Percentiles rank a stretch among this genome's conserved stretches.
Conservation (phyloP, 2,329 filamentous ascomycete species). For the Anisogramma anomala region DNA sequence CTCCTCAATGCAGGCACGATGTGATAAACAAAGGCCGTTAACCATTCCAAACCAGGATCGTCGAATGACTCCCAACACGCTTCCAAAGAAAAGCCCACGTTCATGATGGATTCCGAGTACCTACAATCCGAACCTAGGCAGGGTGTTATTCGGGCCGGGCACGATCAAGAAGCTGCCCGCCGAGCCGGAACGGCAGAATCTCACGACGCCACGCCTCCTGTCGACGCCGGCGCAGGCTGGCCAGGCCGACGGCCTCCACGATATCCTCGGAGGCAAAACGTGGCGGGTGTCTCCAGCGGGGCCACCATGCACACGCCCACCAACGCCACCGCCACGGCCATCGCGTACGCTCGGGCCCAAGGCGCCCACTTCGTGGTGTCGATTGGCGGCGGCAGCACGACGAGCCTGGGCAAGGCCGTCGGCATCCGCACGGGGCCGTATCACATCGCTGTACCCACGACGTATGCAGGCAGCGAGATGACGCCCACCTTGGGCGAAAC, state of each 20-base stretch:
- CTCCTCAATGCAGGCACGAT: no score
- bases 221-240: constrained; percentile 39
- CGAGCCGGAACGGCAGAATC: constrained; percentile 30
- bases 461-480: constrained; percentile 52
- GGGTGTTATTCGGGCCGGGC: constrained; percentile 44
- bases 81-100: not conserved
- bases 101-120: constrained; percentile 32
- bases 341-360: constrained; percentile 32
- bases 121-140: constrained; percentile 36
- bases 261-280: constrained; percentile 24
- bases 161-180: constrained; percentile 34
- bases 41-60: no score
- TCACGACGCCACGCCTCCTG: constrained; percentile 38
- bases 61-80: no score
- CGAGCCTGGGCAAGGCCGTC: constrained; percentile 50
- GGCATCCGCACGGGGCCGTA: constrained; percentile 40
- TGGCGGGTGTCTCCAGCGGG: constrained; percentile 15
- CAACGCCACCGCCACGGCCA: constrained; percentile 43
- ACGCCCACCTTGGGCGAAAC: constrained; percentile 55
- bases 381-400: constrained; percentile 51
- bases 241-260: constrained; percentile 32
- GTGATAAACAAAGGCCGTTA: no score
- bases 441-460: constrained; percentile 48
- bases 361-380: constrained; percentile 44
- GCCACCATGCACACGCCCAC: constrained; percentile 54